Evolutionary conservation across 805 yeast genomes (phyloP).

Genomic region (Debaryomyces maramus): DNA sequence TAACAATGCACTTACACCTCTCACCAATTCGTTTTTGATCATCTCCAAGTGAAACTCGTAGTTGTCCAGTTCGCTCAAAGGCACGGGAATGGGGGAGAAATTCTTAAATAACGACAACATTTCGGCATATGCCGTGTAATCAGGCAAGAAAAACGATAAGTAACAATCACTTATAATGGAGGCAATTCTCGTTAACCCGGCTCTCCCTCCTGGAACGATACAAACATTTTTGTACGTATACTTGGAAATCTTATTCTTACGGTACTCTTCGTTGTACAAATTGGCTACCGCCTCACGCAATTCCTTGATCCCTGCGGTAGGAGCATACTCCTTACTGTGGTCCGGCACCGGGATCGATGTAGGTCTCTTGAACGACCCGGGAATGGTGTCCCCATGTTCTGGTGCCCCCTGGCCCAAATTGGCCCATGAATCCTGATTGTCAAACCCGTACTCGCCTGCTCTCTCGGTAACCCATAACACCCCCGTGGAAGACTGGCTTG

Average conservation of each 20-base stretch:
- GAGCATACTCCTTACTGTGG: conserved; percentile 55
- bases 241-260: conserved; percentile 48
- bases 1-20: conserved; percentile 59
- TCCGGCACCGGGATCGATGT: conserved; percentile 46
- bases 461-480: conserved; percentile 66
- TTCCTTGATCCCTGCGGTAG: conserved; percentile 57
- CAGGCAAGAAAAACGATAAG: conserved; percentile 59
- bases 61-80: conserved; percentile 55
- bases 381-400: conserved; percentile 58
- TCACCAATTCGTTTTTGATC: conserved; percentile 49
- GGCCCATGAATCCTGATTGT: conserved; percentile 49
- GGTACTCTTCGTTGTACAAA: conserved; percentile 54
- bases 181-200: conserved; percentile 62
- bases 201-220: conserved; percentile 65
- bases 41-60: conserved; percentile 55
- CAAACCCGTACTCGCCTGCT: conserved; percentile 56
- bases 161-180: conserved; percentile 60
- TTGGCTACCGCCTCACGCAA: conserved; percentile 60
- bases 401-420: conserved; percentile 68
- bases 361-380: conserved; percentile 59
- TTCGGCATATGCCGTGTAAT: conserved; percentile 65
- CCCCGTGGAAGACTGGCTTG: conserved; percentile 59
- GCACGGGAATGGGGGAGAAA: conserved; percentile 64
- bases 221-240: conserved; percentile 62
- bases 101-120: conserved; percentile 63